Conservation (phyloP, 306 rosid species). For the Cucumis sativus region DNA sequence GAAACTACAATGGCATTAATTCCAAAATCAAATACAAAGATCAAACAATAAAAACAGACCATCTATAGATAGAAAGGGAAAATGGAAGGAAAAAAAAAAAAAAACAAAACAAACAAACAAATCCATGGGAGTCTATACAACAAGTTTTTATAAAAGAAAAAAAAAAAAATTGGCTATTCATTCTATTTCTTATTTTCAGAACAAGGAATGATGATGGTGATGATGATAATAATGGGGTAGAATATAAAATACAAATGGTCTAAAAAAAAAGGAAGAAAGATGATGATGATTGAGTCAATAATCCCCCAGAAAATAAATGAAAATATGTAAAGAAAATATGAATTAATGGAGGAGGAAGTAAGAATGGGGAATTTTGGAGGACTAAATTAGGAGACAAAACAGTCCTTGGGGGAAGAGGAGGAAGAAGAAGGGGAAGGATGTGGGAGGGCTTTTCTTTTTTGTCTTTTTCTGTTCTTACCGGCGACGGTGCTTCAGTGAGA, state of each 20-base stretch:
- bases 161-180: conserved; percentile 13
- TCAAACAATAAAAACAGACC: not conserved
- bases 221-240: conserved; percentile 8
- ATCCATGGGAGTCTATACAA: not conserved
- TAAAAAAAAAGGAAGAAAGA: not conserved
- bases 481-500: conserved; percentile 20
- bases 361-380: conserved; percentile 16
- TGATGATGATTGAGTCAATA: not conserved
- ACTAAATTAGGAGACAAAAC: conserved; percentile 21
- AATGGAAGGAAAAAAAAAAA: not conserved
- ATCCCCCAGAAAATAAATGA: not conserved
- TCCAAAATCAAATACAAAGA: not conserved
- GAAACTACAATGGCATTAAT: not conserved
- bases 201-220: conserved; percentile 4
- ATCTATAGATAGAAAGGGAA: not conserved
- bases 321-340: conserved; percentile 1
- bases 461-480: conserved; percentile 17
- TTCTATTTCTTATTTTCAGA: conserved; percentile 27
- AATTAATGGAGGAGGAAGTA: not conserved
- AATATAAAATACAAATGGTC: conserved; percentile 20
- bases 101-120: not conserved
- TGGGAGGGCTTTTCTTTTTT: not conserved
- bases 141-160: not conserved
- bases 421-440: not conserved
- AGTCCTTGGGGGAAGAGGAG: conserved; percentile 13